Evolutionary conservation across 148 eudicot species (phyloP), one percentile per base, ranked within the genome.

Genomic region (Chenopodium berlandieri): DNA sequence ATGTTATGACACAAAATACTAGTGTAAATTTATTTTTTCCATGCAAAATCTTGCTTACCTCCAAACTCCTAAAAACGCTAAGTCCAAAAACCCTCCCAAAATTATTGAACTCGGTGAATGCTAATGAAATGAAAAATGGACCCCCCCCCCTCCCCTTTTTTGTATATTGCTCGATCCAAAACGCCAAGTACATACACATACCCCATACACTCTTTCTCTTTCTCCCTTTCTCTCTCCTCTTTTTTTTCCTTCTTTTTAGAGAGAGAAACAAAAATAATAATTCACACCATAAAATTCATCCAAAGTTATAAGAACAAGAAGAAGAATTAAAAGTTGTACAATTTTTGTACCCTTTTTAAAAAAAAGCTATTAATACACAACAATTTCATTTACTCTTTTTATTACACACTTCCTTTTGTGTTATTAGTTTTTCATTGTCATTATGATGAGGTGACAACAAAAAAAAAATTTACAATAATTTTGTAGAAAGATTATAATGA

Each of bases 211-310:
- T 9, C 40, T 31, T 31, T 13, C 23, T 31, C 73, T 19, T 44
- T 31, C 9, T 62, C 84, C 40, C 56, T 27, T 37, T 27, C 58
- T 34, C 71, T 30, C n/a, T 22, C 52, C 70, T 63, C 65, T 40
- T 48, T 48, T 77, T 44, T 72, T 48, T 23, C 23, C 47, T 54
- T 67, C 78, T 31, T 65, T 40, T 37, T n/a, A 32, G 30, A 82
- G 50, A 76, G 9, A 75, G 75, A 66, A 48, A 47, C 58, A 44
- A 30, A 58, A 72, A 46, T 68, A 88, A 85, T 79, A 84, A 84
- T 88, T 84, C 84, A 80, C 65, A 22, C 82, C 85, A 84, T 83
- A 67, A 78, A 83, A 62, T 83, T 79, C 86, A 84, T 82, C 71
- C 83, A 47, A 56, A 56, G n/a, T 13, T 56, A 14, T 4, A 56